phyloP scores from a whole-genome alignment of 257 asterid genomes.

The Perilla frutescens region DNA sequence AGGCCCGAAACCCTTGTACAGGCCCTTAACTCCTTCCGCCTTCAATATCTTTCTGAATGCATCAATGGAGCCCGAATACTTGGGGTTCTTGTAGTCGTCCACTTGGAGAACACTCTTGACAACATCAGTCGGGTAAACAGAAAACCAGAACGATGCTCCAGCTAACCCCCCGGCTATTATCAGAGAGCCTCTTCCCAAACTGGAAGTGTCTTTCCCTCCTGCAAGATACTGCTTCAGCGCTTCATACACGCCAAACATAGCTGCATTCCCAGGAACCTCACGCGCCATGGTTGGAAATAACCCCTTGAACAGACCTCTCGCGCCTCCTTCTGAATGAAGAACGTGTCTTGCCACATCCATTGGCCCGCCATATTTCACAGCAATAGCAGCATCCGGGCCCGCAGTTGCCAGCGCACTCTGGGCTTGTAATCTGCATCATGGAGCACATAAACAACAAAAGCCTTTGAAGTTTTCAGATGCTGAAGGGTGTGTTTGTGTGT shows the following conservation, averaged over 20 bases:
- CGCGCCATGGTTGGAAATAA: conserved; percentile 75
- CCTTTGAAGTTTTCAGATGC: too few species aligned
- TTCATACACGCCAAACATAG: conserved; percentile 87
- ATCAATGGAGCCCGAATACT: conserved; percentile 68
- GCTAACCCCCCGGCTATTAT: conserved; percentile 78
- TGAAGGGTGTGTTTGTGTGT: too few species aligned
- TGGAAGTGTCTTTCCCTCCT: conserved; percentile 71
- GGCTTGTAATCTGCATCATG: conserved; percentile 72
- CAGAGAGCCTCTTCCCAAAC: conserved; percentile 69
- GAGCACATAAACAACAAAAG: too few species aligned
- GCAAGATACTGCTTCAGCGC: conserved; percentile 73
- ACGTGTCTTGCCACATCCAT: conserved; percentile 85
- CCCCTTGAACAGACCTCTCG: conserved; percentile 77
- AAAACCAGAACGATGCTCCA: conserved; percentile 75
- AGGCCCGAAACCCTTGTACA: conserved; percentile 88
- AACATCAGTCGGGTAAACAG: conserved; percentile 81
- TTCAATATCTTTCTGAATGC: conserved; percentile 74
- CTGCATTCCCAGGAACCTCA: conserved; percentile 86
- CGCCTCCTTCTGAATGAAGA: conserved; percentile 66
- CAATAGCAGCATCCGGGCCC: conserved; percentile 43
- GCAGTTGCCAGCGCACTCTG: conserved; percentile 64
- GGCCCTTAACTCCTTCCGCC: conserved; percentile 74
- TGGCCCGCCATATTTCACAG: conserved; percentile 74
- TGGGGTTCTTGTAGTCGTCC: conserved; percentile 77
- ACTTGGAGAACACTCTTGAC: conserved; percentile 82